Base-by-base conservation (phyloP, 2,329 filamentous ascomycete genomes). In the Fusarium sp. region DNA sequence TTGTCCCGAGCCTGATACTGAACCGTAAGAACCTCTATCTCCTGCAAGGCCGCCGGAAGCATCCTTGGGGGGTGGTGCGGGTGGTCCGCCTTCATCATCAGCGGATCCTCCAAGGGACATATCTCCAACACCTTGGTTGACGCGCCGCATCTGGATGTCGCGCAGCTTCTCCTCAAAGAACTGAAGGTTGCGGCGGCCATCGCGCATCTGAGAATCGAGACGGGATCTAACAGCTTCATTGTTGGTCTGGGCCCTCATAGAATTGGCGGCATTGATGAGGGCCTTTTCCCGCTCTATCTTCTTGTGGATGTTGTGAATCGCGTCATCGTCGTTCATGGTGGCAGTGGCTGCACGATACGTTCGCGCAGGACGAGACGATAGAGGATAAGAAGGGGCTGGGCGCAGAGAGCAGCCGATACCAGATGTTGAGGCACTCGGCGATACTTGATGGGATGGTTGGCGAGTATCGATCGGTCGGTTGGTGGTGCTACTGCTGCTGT, bases 271-370 rank as follows among this genome's bases (percentile, higher is more conserved):
- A 77, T 91, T 91, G 82, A 99, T 95, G 73, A 98, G 88, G 71
- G 90, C 91, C 83, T 93, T 94, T 80, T 99, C 95, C 76, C 94
- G 89, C 83, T 97, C 92, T 78, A 99, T 98, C 89, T 99, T 98
- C 82, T 89, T 90, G 80, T 90, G 88, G 80, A 99, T 93, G 77
- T 92, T 90, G 78, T 87, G 87, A 78, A 88, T 82, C 68, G 84
- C 81, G 71, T 88, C 83, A 63, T 88, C 84, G 73, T 88, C 84
- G 75, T 83, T 85, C 83, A 88, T 88, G 75, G 74, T 80, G 78
- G 77, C 75, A 72, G 73, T 67, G 69, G 67, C 70, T 70, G 73
- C 74, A 73, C 73, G 75, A 74, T 76, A 56, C 73, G 75, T 74
- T 69, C 74, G 75, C 75, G 74, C 74, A 57, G 64, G 70, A 75